A percentile compares a stretch with the other conserved stretches of the same genome.
These are phyloP conservation scores for Saksenaea vasiformis DNA, from an alignment of 371 early-diverging fungal genomes.

Conservation along the genomic window DNA sequence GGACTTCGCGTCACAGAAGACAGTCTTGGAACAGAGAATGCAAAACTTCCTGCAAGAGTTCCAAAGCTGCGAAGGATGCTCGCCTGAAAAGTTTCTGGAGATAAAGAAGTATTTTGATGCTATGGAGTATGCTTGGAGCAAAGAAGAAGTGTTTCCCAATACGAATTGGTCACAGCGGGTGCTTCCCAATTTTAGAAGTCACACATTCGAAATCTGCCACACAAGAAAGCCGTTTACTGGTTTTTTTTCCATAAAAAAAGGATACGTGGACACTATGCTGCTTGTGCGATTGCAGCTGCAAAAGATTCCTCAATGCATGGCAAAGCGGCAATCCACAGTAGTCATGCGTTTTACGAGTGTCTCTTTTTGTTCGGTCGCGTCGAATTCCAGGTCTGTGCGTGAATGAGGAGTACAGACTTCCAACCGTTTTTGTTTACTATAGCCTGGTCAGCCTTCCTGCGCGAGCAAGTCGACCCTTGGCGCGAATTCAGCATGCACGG, in stretches of 20 bases:
- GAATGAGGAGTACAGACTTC: not conserved
- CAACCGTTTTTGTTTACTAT: not conserved
- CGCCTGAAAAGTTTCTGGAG: too few relatives aligned
- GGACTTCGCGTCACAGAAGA: too few relatives aligned
- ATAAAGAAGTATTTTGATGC: too few relatives aligned
- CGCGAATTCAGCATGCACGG: not conserved
- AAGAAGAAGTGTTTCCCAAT: too few relatives aligned
- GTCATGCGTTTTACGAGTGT: not conserved
- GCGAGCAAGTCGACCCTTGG: not conserved
- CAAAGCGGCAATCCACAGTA: slow-evolving; percentile 2
- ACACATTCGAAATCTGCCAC: too few relatives aligned
- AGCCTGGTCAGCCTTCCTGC: not conserved
- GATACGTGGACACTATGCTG: not conserved
- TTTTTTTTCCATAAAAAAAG: not conserved
- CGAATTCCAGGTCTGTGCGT: not conserved
- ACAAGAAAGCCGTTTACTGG: too few relatives aligned
- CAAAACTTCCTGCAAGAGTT: too few relatives aligned
- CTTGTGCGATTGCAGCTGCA: slow-evolving; percentile 5
- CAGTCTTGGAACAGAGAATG: too few relatives aligned
- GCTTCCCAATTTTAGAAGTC: too few relatives aligned
- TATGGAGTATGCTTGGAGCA: too few relatives aligned
- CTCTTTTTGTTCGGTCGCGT: not conserved
- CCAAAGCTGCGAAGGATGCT: too few relatives aligned
- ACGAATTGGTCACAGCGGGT: too few relatives aligned
- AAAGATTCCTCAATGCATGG: not conserved